Conservation (phyloP, 345 rosid species). For the Dovyalis caffra region DNA sequence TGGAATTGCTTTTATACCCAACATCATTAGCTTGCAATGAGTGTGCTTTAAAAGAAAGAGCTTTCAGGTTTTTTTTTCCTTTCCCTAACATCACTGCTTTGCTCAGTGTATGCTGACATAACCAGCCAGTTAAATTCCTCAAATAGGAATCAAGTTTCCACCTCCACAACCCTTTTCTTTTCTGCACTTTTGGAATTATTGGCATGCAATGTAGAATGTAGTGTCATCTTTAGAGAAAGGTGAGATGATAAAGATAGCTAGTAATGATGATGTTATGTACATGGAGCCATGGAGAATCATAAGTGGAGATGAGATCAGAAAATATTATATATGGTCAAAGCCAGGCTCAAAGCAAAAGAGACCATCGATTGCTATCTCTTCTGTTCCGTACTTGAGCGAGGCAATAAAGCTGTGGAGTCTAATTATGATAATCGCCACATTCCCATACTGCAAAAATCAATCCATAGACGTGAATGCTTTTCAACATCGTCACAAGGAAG, state of each 20-base stretch:
- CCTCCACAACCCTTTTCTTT: background rate
- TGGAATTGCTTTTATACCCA: slow-evolving; percentile 8
- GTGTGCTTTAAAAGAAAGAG: slow-evolving; percentile 1
- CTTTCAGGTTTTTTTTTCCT: background rate
- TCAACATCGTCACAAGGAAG: slow-evolving; percentile 31
- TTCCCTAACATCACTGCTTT: too few relatives aligned
- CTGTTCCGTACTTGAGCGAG: slow-evolving; percentile 40
- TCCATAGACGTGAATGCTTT: slow-evolving; percentile 29
- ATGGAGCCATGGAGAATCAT: slow-evolving; percentile 27
- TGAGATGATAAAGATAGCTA: background rate
- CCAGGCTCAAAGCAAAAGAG: slow-evolving; percentile 31
- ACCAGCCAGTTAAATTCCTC: background rate
- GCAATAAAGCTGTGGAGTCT: slow-evolving; percentile 39
- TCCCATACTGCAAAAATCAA: slow-evolving; percentile 41
- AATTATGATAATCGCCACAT: slow-evolving; percentile 33
- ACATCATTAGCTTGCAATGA: slow-evolving; percentile 6
- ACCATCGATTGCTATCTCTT: background rate
- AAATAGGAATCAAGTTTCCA: background rate
- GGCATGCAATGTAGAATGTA: background rate
- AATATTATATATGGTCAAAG: slow-evolving; percentile 46
- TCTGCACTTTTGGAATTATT: background rate
- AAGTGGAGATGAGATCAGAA: slow-evolving; percentile 22
- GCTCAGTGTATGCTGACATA: too few relatives aligned
- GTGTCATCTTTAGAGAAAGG: slow-evolving; percentile 14
- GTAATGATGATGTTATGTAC: slow-evolving; percentile 39